Evolutionary conservation across 345 rosid genomes (phyloP).

Genomic region (Populus ilicifolia): DNA sequence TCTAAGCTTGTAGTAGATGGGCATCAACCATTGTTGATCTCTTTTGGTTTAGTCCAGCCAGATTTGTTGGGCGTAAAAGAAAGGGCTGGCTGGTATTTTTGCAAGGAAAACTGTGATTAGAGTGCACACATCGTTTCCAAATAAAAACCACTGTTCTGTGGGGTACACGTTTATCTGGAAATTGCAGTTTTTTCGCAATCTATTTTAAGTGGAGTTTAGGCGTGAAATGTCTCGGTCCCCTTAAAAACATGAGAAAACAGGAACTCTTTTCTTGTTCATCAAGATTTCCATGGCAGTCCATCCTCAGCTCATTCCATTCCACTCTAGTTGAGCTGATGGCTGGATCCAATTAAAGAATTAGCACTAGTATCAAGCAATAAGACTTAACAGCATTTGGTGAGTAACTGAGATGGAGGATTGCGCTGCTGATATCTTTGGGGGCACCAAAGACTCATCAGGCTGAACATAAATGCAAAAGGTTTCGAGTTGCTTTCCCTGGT

Average conservation of each 20-base stretch:
- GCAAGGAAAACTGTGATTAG: neutral
- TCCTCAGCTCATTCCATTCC: neutral
- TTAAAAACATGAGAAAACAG: too few species aligned
- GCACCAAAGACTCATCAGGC: too few species aligned
- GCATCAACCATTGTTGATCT: constrained; percentile 58
- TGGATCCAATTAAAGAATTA: neutral
- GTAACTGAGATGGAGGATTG: neutral
- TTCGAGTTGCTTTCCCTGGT: too few species aligned
- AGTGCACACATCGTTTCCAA: neutral
- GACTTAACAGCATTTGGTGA: neutral
- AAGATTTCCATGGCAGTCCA: too few species aligned
- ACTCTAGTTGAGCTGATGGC: neutral
- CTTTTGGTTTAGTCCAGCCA: constrained; percentile 61
- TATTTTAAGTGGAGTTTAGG: neutral
- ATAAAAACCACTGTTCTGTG: too few species aligned
- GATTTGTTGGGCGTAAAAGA: constrained; percentile 40
- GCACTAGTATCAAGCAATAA: neutral
- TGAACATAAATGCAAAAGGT: too few species aligned
- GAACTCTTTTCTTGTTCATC: too few species aligned
- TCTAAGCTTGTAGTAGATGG: constrained; percentile 75
- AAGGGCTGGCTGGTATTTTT: neutral
- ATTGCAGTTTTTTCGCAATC: too few species aligned
- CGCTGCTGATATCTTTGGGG: neutral
- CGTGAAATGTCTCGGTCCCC: neutral
- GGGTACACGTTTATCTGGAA: too few species aligned